phyloP scores from a whole-genome alignment of 2,329 filamentous ascomycete genomes.

The Arthrobotrys megalospora region DNA sequence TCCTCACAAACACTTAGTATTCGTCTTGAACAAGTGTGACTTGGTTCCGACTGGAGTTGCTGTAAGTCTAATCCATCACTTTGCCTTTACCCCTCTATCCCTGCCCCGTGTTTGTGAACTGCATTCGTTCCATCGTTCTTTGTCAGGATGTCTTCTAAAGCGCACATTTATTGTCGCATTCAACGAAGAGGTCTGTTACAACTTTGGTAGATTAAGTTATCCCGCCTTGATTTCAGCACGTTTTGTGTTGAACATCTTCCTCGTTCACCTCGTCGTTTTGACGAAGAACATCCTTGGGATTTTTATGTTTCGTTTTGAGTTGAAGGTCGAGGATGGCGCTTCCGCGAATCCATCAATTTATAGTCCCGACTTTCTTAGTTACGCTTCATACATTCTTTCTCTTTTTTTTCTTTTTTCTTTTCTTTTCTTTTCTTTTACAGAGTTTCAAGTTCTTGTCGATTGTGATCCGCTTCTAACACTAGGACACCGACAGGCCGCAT shows the following conservation, averaged over 20 bases:
- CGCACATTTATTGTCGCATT: conserved; percentile 64
- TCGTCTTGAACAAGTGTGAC: conserved; percentile 92
- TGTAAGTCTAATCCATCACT: conserved; percentile 76
- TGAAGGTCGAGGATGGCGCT: conserved; percentile 74
- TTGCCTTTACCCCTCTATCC: conserved; percentile 43
- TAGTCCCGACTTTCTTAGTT: conserved; percentile 96
- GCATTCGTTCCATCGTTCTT: conserved; percentile 74
- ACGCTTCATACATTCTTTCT: conserved; percentile 85
- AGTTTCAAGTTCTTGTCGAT: conserved; percentile 60
- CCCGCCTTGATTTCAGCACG: conserved; percentile 74
- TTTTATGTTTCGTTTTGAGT: conserved; percentile 94
- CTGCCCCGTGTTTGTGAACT: conserved; percentile 65
- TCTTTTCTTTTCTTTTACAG: conserved; percentile 61
- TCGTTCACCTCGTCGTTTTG: conserved; percentile 69
- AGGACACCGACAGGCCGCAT: conserved; percentile 78
- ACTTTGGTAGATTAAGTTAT: conserved; percentile 93
- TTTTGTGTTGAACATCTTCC: conserved; percentile 58
- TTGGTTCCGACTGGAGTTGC: conserved; percentile 91
- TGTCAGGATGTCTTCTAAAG: conserved; percentile 73
- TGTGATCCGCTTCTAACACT: conserved; percentile 44
- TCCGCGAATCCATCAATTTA: conserved; percentile 68
- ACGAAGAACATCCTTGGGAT: conserved; percentile 68
- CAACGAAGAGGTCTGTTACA: conserved; percentile 96
- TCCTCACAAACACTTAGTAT: conserved; percentile 94
- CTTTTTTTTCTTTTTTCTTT: conserved; percentile 62